Percentiles rank a stretch among this genome's conserved stretches.
Conservation (phyloP, 2,329 filamentous ascomycete species). For the Colletotrichum gloeosporioides region DNA sequence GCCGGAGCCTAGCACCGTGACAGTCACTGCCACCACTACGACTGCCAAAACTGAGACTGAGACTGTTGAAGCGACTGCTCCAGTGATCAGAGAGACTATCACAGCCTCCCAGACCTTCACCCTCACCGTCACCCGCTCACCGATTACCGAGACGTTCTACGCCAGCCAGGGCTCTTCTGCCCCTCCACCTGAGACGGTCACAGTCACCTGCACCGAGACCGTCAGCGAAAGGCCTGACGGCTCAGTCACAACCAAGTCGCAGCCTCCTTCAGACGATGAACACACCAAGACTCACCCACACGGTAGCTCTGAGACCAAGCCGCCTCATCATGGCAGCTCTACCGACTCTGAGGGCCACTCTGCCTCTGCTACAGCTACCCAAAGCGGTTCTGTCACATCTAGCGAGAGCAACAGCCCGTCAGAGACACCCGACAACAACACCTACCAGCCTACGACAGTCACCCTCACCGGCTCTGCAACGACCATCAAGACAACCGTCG, state of each 20-base stretch:
- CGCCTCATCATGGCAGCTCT: neutral
- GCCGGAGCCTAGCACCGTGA: conserved; percentile 1
- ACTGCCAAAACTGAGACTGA: conserved; percentile 26
- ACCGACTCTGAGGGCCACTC: neutral
- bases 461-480: neutral
- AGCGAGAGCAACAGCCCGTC: neutral
- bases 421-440: neutral
- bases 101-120: conserved; percentile 25
- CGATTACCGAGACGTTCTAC: conserved; percentile 5
- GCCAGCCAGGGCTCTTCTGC: neutral
- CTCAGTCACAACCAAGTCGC: conserved; percentile 1
- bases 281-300: neutral
- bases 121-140: neutral
- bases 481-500: neutral
- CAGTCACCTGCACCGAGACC: conserved; percentile 12
- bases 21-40: conserved; percentile 25
- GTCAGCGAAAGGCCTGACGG: conserved; percentile 5
- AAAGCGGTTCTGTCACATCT: neutral
- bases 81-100: conserved; percentile 20
- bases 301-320: neutral
- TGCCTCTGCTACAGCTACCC: neutral
- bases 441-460: neutral
- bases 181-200: neutral
- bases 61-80: conserved; percentile 26
- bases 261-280: neutral